A percentile compares a stretch with the other conserved stretches of the same genome.
phyloP scores from a whole-genome alignment of 108 stramenopile genomes.

The Cyclotella atomus region DNA sequence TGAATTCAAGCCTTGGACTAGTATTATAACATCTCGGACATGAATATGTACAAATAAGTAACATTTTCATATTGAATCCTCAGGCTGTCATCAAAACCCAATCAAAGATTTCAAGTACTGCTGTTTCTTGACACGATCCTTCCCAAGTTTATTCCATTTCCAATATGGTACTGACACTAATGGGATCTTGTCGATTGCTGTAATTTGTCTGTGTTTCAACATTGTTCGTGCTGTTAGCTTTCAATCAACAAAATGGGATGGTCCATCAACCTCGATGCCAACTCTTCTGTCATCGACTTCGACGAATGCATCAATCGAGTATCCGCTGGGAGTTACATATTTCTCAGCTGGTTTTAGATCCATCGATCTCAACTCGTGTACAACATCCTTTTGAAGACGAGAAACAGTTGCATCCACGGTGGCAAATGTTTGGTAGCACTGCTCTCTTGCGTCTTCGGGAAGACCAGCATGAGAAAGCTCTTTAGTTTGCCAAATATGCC shows the following conservation, averaged over 20 bases:
- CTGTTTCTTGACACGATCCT: no score
- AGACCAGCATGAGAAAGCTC: neutral
- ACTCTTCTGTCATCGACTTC: neutral
- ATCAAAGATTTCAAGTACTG: no score
- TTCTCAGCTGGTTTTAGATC: conserved; percentile 17
- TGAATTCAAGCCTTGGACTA: no score
- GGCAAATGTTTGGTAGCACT: conserved; percentile 2
- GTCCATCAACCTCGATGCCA: conserved; percentile 14
- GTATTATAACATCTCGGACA: no score
- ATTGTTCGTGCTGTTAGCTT: neutral
- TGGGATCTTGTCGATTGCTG: neutral
- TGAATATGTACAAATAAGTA: no score
- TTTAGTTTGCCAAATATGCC: conserved; percentile 26
- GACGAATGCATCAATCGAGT: conserved; percentile 16
- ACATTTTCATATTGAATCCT: no score
- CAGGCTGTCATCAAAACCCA: no score
- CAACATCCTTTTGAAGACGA: conserved; percentile 14
- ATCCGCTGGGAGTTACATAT: conserved; percentile 14
- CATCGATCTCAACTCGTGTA: neutral
- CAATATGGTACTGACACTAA: no score
- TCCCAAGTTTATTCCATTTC: no score
- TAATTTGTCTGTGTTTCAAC: conserved; percentile 10
- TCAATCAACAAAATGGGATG: conserved; percentile 5
- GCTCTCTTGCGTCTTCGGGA: neutral
- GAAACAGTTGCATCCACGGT: neutral